Evolutionary conservation across 345 rosid genomes (phyloP), one percentile per base, ranked within the genome.

Genomic region (Excoecaria agallocha): DNA sequence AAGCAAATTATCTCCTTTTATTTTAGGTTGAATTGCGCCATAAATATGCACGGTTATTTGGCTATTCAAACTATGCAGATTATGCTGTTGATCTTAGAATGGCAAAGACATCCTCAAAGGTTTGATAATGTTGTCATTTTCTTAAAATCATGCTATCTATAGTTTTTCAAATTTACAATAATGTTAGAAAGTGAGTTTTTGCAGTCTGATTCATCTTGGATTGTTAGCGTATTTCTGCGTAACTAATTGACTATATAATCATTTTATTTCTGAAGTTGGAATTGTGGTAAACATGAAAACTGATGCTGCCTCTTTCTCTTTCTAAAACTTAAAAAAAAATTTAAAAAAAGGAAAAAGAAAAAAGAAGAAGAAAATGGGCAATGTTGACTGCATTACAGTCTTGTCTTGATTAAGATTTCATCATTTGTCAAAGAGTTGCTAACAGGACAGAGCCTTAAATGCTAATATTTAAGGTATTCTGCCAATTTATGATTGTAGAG

Each of bases 61-160:
- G 94, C 73, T 87, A 89, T 87, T 84, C 94, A 72, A 92, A 87
- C 82, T 94, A 86, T 60, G 95, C 98, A 12, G 97, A 94, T 70
- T 92, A 86, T 84, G 89, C 90, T 72, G 87, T 92, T 84, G 89
- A 89, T 78, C 81, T 68, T 69, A 81, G 97, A 78, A 94, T 94
- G 99, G 88, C 96, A 48, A 88, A 89, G 85, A 87, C 89, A 49
- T 87, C 98, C 76, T 76, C 87, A n/a, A 94, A 86, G 97, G 98
- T 94, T 71, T 74, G 85, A 66, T 72, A 59, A 38, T 71, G 30
- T 58, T 66, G 15, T 66, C 25, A 57, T 59, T 76, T 61, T 72
- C 60, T 48, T 45, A 16, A 69, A 39, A 56, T 75, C 56, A 24
- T 65, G 66, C 22, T 30, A 51, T 69, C 43, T 68, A 49, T 24